Percentiles rank a stretch among this genome's conserved stretches.
phyloP scores from a whole-genome alignment of 768 basidiomycete species.

The Amanita rubescens region DNA sequence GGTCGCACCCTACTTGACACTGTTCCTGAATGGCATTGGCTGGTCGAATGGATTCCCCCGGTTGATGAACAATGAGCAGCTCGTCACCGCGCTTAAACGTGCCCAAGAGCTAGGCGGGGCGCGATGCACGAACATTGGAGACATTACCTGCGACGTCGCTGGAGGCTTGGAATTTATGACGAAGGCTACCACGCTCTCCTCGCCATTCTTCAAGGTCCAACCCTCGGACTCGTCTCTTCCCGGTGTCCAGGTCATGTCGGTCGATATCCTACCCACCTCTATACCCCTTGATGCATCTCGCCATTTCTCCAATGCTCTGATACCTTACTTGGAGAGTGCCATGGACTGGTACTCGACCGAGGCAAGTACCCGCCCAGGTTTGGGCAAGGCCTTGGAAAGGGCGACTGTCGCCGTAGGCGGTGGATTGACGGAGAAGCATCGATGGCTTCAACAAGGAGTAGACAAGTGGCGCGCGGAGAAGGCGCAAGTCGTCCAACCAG shows the following conservation, averaged over 20 bases:
- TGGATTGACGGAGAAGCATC: conserved; percentile 40
- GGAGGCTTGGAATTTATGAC: conserved; percentile 84
- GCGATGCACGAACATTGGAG: conserved; percentile 68
- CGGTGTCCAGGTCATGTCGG: conserved; percentile 73
- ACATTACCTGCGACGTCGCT: conserved; percentile 88
- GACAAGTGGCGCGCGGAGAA: conserved; percentile 23
- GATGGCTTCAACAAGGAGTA: conserved; percentile 52
- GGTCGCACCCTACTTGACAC: conserved; percentile 80
- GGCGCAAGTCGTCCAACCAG: background rate
- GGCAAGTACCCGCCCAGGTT: conserved; percentile 11
- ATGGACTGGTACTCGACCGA: conserved; percentile 32
- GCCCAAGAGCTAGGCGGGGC: conserved; percentile 45
- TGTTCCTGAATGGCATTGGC: conserved; percentile 82
- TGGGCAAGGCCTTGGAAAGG: conserved; percentile 42
- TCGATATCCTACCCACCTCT: conserved; percentile 86
- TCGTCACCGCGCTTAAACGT: conserved; percentile 40
- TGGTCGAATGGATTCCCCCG: conserved; percentile 78
- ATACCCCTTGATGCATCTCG: conserved; percentile 76
- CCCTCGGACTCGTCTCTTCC: conserved; percentile 39
- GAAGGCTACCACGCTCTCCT: conserved; percentile 67
- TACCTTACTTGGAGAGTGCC: conserved; percentile 60
- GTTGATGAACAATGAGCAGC: conserved; percentile 62
- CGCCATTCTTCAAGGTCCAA: conserved; percentile 57
- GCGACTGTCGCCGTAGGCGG: conserved; percentile 70
- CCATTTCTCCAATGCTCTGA: conserved; percentile 61